Evolutionary conservation across 2,329 filamentous ascomycete genomes (phyloP).

Genomic region (Diaporthe batatas): DNA sequence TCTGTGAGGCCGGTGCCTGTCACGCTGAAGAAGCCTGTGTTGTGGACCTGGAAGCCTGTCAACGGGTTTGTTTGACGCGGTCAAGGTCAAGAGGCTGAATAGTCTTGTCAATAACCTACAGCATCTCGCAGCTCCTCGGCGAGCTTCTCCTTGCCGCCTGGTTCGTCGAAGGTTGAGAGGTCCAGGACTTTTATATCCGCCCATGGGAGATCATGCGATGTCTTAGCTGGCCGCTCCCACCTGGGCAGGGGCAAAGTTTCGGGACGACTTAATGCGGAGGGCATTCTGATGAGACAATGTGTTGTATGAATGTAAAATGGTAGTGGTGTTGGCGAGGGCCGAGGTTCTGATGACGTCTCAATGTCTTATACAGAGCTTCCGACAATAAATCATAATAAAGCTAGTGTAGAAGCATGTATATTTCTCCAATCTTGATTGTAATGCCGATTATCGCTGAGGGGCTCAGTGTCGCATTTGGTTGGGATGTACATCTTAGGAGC

Average conservation of each 20-base stretch:
- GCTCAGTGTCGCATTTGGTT: background rate
- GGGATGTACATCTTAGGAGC: slow-evolving; percentile 24
- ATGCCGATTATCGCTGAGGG: background rate
- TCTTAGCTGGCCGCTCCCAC: slow-evolving; percentile 50
- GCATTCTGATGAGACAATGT: slow-evolving; percentile 18
- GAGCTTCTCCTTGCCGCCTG: slow-evolving; percentile 64
- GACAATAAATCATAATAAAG: background rate
- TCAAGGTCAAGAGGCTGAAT: slow-evolving; percentile 41
- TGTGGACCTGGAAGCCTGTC: slow-evolving; percentile 44
- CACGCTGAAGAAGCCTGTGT: slow-evolving; percentile 65
- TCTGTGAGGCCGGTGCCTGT: slow-evolving; percentile 66
- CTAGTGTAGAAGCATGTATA: background rate
- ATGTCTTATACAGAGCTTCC: background rate
- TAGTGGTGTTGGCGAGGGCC: background rate
- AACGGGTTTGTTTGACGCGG: background rate
- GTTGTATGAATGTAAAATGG: background rate
- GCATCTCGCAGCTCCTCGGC: slow-evolving; percentile 66
- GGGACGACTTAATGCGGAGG: slow-evolving; percentile 34
- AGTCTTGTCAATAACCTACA: slow-evolving; percentile 46
- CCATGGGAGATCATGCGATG: slow-evolving; percentile 54
- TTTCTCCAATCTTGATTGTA: background rate
- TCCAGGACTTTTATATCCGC: slow-evolving; percentile 68
- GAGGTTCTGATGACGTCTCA: slow-evolving; percentile 5
- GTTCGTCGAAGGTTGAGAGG: slow-evolving; percentile 60
- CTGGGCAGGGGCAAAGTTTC: slow-evolving; percentile 43